Conservation (phyloP, 2,329 filamentous ascomycete species). For the Acarospora socialis region DNA sequence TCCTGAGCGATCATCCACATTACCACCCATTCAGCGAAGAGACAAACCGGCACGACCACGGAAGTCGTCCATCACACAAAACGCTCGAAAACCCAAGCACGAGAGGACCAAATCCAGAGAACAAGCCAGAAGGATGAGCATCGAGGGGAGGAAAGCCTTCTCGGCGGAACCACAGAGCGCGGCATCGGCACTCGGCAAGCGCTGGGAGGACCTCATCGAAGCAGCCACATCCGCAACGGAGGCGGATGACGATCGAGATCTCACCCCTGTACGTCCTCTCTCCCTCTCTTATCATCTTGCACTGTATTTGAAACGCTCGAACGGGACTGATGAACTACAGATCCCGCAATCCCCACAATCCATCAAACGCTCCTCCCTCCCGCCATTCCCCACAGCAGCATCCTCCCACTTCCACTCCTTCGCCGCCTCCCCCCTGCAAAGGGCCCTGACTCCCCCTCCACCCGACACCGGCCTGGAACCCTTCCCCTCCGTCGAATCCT, state of each 20-base stretch:
- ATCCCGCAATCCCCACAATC: conserved; percentile 52
- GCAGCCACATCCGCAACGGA: conserved; percentile 86
- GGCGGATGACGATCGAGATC: conserved; percentile 71
- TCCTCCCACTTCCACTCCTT: conserved; percentile 33
- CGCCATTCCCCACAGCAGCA: conserved; percentile 32
- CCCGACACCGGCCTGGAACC: conserved; percentile 54
- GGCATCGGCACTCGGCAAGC: conserved; percentile 59
- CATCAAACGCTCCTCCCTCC: conserved; percentile 46
- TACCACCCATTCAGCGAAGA: conserved; percentile 67
- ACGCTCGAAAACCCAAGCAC: conserved; percentile 60
- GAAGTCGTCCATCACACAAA: conserved; percentile 76
- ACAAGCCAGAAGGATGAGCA: conserved; percentile 56
- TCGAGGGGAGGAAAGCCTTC: conserved; percentile 66
- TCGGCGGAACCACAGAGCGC: conserved; percentile 63
- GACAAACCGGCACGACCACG: conserved; percentile 58
- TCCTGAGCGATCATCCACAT: conserved; percentile 71
- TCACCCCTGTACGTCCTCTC: conserved; percentile 58
- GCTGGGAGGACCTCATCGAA: conserved; percentile 94
- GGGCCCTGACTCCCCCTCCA: conserved; percentile 71
- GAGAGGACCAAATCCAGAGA: conserved; percentile 69
- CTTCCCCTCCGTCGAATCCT: conserved; percentile 81
- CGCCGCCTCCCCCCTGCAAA: conserved; percentile 79
- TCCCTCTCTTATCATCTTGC: conserved; percentile 27
- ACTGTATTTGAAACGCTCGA: conserved; percentile 23
- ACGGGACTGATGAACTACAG: conserved; percentile 24